Evolutionary conservation across 441 rosid genomes (phyloP).

Genomic region (Brassica balearica): DNA sequence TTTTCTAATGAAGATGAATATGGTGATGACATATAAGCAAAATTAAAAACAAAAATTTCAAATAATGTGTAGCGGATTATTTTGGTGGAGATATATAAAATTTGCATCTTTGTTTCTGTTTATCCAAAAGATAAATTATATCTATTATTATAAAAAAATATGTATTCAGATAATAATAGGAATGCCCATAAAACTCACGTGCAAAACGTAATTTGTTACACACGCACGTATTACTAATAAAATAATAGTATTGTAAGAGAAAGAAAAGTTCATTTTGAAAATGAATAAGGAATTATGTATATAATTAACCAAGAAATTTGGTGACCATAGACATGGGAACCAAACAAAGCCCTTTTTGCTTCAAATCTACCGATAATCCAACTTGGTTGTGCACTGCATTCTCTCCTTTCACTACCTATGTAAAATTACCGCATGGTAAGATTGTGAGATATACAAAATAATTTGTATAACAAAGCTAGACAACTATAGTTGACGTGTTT

Average conservation of each 20-base stretch:
- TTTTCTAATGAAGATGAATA: too few species aligned
- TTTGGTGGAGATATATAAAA: not conserved
- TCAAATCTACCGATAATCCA: conserved; percentile 44
- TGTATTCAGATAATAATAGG: not conserved
- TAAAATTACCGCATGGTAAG: not conserved
- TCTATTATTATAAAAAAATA: not conserved
- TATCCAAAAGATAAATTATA: not conserved
- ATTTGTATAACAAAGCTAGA: not conserved
- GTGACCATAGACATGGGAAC: conserved; percentile 48
- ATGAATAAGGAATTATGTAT: conserved; percentile 18
- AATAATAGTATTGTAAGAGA: not conserved
- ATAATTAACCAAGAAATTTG: conserved; percentile 50
- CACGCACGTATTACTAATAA: conserved; percentile 7
- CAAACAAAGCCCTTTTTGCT: conserved; percentile 59
- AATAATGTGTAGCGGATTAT: not conserved
- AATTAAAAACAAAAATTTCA: too few species aligned
- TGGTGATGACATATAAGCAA: too few species aligned
- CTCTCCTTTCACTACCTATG: conserved; percentile 32
- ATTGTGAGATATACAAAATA: conserved; percentile 12
- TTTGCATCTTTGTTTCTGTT: not conserved
- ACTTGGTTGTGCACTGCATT: conserved; percentile 19
- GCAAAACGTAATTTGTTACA: conserved; percentile 19
- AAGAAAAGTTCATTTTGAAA: not conserved
- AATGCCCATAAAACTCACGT: not conserved
- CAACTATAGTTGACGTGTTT: not conserved